These are phyloP conservation scores for Fraxinus cuspidata DNA, from an alignment of 257 asterid genomes.

Conservation along the genomic window DNA sequence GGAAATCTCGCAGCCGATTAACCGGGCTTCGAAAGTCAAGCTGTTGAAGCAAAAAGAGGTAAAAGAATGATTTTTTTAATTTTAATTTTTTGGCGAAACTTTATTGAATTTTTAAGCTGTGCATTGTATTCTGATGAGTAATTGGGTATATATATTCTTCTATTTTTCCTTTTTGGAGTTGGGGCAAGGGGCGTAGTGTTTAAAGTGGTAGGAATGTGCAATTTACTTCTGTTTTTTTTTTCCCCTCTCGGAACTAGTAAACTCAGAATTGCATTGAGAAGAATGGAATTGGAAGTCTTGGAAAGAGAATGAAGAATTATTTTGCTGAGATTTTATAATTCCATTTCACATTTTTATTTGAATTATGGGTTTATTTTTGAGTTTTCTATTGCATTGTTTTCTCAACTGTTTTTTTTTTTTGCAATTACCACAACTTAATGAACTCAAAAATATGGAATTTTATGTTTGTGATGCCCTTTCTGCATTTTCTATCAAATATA, in stretches of 20 bases:
- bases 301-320: slow-evolving; percentile 2
- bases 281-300: background rate
- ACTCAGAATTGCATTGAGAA: slow-evolving; percentile 5
- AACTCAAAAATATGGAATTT: background rate
- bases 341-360: background rate
- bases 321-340: slow-evolving; percentile 1
- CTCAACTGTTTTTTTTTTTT: background rate
- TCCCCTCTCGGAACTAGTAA: background rate
- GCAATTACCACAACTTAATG: background rate
- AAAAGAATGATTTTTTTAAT: no score
- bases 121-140: slow-evolving; percentile 2
- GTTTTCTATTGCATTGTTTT: background rate
- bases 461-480: background rate
- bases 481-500: background rate
- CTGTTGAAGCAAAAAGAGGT: slow-evolving; percentile 57
- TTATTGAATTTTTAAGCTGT: background rate
- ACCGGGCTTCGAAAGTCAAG: slow-evolving; percentile 39
- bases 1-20: slow-evolving; percentile 53
- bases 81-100: no score
- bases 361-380: background rate
- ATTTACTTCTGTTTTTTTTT: background rate
- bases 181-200: background rate
- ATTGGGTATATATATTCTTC: background rate
- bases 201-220: background rate
- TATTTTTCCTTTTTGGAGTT: background rate